Evolutionary conservation across 192 early-diverging fungal species (phyloP).

Genomic region (Jimgerdemannia flammicorona): DNA sequence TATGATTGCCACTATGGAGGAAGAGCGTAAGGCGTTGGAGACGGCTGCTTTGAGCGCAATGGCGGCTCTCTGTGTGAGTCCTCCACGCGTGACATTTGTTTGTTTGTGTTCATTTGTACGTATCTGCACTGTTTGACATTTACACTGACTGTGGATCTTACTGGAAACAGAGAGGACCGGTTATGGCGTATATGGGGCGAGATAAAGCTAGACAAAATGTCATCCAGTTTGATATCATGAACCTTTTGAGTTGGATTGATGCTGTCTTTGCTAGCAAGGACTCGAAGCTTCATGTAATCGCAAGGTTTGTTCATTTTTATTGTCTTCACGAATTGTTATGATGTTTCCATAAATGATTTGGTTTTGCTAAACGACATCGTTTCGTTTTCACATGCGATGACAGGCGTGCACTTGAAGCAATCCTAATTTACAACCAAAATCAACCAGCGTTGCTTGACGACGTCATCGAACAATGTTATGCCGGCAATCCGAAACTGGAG

Average conservation of each 20-base stretch:
- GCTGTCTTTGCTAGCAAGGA: conserved; percentile 59
- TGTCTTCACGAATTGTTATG: not conserved
- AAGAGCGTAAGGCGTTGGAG: conserved; percentile 74
- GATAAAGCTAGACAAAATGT: conserved; percentile 28
- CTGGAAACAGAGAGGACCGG: conserved; percentile 40
- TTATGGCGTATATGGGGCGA: conserved; percentile 30
- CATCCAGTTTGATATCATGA: conserved; percentile 47
- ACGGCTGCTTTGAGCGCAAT: conserved; percentile 82
- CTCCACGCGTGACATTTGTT: too few species aligned
- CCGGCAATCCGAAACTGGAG: conserved; percentile 54
- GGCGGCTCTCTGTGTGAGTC: conserved; percentile 74
- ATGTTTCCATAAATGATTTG: not conserved
- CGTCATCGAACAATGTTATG: conserved; percentile 71
- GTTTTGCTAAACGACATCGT: not conserved
- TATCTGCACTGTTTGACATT: too few species aligned
- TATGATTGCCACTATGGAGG: conserved; percentile 65
- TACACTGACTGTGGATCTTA: too few species aligned
- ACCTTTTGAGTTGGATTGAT: conserved; percentile 59
- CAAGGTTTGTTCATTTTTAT: conserved; percentile 34
- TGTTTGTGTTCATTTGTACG: too few species aligned
- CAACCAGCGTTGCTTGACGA: conserved; percentile 53
- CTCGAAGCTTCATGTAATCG: conserved; percentile 46
- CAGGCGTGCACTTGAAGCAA: conserved; percentile 61
- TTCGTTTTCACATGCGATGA: conserved; percentile 33
- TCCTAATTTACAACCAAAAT: conserved; percentile 61